Base-by-base conservation (phyloP, 202 grass and related monocot species). In the Bolboschoenoplectus hybrid region DNA sequence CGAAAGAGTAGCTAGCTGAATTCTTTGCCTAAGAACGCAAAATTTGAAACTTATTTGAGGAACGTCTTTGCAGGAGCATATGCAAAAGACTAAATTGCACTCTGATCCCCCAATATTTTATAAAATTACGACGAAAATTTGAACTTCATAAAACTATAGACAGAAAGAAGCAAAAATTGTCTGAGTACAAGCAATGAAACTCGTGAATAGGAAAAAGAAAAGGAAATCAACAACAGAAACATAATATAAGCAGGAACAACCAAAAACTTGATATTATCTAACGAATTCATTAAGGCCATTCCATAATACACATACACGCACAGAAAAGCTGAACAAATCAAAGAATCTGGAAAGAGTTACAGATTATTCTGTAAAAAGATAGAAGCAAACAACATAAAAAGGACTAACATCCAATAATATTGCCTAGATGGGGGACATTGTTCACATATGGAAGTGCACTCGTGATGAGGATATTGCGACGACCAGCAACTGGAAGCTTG, bases 351-450 rank as follows among this genome's bases (percentile, higher is more conserved):
- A 39, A 67, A 19, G 6, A 63, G 1, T 35, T 41, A 17, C 4
- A 41, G 2, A 1, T 68, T 67, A 39, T 41, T 40, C 12, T 68
- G 36, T 68, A 13, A 74, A 51, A 49, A 32, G n/a, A 52, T 52
- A 46, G 17, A 52, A 35, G 52, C 1, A 51, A 51, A 51, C n/a
- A 51, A 70, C 3, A n/a, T 17, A 52, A 34, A 52, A 75, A 51
- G 6, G 47, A 82, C 44, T 91, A 75, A 88, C 93, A 97, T 84
- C 94, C 94, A 78, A 97, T 89, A 65, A 97, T 90, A 85, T 97
- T 97, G 80, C 94, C 94, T n/a, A 97, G 90, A 84, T 97, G 94
- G 26, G 94, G 94, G 50, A 97, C 94, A 63, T 97, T 97, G 90
- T 94, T 94, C 14, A 97, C 94, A 82, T 94, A 97, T 51, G 91